Conservation (phyloP, 2,329 filamentous ascomycete species). For the Biscogniauxia mediterranea region DNA sequence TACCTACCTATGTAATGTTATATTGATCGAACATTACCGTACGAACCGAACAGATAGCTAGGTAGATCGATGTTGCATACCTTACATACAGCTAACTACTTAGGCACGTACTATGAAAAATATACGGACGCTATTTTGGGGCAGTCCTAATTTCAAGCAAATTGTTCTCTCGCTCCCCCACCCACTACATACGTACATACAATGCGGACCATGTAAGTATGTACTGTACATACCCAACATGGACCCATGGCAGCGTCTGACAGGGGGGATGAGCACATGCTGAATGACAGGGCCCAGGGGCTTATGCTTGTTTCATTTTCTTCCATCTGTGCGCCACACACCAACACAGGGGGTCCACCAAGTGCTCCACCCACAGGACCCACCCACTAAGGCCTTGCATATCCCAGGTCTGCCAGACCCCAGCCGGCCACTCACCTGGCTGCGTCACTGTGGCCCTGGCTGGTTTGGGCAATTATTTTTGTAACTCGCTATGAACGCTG, state of each 20-base stretch:
- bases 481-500: slow-evolving; percentile 24
- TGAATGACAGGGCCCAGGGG: slow-evolving; percentile 27
- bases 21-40: too few species aligned
- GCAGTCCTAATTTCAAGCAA: not conserved
- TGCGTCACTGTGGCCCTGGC: slow-evolving; percentile 31
- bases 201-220: slow-evolving; percentile 1
- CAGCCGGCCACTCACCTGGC: slow-evolving; percentile 11
- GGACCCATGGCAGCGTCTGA: not conserved
- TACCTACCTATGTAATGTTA: too few species aligned
- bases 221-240: slow-evolving; percentile 1
- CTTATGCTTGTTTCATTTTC: slow-evolving; percentile 36
- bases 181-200: not conserved
- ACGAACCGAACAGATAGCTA: too few species aligned
- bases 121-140: not conserved
- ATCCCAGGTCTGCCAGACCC: not conserved
- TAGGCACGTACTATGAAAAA: not conserved
- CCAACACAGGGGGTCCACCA: slow-evolving; percentile 2
- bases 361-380: not conserved
- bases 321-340: slow-evolving; percentile 17
- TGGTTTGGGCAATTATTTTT: slow-evolving; percentile 32
- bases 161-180: not conserved
- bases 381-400: slow-evolving; percentile 3
- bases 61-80: not conserved
- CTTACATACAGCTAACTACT: too few species aligned
- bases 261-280: slow-evolving; percentile 10